Conservation (phyloP, 805 yeast genomes). For the Maudiozyma saulgeensis region DNA sequence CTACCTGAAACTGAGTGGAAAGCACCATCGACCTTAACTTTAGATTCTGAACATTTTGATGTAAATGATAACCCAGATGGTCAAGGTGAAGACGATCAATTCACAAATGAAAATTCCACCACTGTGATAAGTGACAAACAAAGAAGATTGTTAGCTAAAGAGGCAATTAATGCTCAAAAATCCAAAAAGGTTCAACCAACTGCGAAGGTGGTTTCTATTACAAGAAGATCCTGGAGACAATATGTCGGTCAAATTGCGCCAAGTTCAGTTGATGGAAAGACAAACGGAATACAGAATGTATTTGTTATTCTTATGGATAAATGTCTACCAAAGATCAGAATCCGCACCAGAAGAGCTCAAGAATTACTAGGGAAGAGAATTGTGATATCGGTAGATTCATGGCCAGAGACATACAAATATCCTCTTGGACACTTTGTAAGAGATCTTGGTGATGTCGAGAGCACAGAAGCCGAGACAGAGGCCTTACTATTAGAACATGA, state of each 20-base stretch:
- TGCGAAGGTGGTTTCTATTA: conserved; percentile 79
- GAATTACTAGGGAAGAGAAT: conserved; percentile 83
- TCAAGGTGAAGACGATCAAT: conserved; percentile 34
- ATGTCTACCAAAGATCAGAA: conserved; percentile 76
- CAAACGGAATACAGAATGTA: conserved; percentile 63
- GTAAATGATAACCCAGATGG: conserved; percentile 52
- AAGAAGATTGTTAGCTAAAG: conserved; percentile 62
- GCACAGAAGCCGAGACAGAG: conserved; percentile 92
- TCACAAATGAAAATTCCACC: conserved; percentile 31
- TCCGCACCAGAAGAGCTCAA: conserved; percentile 76
- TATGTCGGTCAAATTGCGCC: conserved; percentile 92
- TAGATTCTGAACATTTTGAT: conserved; percentile 64
- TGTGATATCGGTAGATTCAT: conserved; percentile 83
- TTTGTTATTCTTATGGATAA: conserved; percentile 85
- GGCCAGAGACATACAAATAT: conserved; percentile 75
- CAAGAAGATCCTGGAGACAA: conserved; percentile 88
- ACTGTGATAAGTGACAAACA: conserved; percentile 33
- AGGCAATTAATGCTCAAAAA: conserved; percentile 57
- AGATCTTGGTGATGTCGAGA: conserved; percentile 80
- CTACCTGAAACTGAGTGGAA: conserved; percentile 84
- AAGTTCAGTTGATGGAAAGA: conserved; percentile 51
- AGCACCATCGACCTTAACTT: conserved; percentile 65
- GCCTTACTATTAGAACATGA: conserved; percentile 90
- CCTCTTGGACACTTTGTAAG: conserved; percentile 96
- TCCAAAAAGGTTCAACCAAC: conserved; percentile 69